phyloP scores from a whole-genome alignment of 2,329 filamentous ascomycete genomes.

The Fusarium mundagurra region DNA sequence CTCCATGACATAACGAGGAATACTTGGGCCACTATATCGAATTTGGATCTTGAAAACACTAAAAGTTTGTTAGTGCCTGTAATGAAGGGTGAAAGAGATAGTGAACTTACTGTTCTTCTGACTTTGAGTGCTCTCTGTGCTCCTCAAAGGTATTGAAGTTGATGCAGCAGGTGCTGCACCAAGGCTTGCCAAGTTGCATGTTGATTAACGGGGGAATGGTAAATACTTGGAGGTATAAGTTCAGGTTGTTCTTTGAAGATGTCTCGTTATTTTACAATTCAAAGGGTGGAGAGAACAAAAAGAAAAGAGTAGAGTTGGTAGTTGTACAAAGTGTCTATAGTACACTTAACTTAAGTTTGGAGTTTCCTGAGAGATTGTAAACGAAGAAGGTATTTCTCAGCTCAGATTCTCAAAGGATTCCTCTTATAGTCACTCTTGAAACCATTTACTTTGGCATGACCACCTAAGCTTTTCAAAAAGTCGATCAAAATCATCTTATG shows the following conservation, averaged over 20 bases:
- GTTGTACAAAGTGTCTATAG: background rate
- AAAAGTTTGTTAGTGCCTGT: background rate
- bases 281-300: background rate
- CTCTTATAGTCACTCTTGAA: background rate
- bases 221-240: background rate
- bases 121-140: background rate
- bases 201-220: background rate
- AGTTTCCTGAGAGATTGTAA: background rate
- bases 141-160: background rate
- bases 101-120: background rate
- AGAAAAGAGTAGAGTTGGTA: background rate
- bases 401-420: too few relatives aligned
- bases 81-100: accelerated
- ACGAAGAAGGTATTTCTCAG: background rate
- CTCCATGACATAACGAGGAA: background rate
- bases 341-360: background rate
- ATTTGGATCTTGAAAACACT: background rate
- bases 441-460: too few relatives aligned
- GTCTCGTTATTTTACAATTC: too few relatives aligned
- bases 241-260: background rate
- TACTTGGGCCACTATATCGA: background rate
- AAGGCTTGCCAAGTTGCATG: background rate
- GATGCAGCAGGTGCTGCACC: background rate
- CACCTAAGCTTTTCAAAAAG: background rate
- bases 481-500: background rate